Conservation (phyloP, 805 yeast species). For the Ogataea wickerhamii region DNA sequence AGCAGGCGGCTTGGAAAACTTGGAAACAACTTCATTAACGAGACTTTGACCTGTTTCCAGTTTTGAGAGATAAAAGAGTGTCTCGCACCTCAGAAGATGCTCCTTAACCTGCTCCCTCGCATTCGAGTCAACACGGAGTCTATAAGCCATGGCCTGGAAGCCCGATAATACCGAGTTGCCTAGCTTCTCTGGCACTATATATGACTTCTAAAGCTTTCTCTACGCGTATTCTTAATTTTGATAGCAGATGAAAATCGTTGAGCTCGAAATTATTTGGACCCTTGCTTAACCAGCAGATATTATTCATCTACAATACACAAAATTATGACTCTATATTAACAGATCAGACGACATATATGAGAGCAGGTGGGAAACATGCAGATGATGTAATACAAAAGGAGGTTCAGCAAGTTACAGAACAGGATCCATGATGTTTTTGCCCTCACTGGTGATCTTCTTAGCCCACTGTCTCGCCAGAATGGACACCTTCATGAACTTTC, state of each 20-base stretch:
- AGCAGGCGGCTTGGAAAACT: neutral
- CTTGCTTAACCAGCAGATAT: too few species aligned
- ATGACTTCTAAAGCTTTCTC: too few species aligned
- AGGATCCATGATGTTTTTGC: conserved; percentile 40
- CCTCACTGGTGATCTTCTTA: conserved; percentile 49
- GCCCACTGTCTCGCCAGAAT: conserved; percentile 83
- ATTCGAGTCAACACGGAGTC: conserved; percentile 9
- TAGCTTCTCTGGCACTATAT: too few species aligned
- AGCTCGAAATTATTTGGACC: too few species aligned
- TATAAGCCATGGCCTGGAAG: conserved; percentile 11
- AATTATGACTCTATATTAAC: too few species aligned
- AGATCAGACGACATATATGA: too few species aligned
- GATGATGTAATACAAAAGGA: too few species aligned
- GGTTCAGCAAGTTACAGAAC: conserved; percentile 22
- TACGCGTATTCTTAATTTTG: too few species aligned
- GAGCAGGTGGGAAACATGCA: too few species aligned
- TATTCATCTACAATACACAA: too few species aligned
- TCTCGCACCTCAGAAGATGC: conserved; percentile 8
- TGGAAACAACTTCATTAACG: conserved; percentile 1
- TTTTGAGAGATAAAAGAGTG: conserved; percentile 9
- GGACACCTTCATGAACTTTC: conserved; percentile 83
- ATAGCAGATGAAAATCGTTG: too few species aligned
- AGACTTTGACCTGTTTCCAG: conserved; percentile 6
- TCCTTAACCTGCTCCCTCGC: conserved; percentile 6
- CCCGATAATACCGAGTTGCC: too few species aligned